Base-by-base conservation (phyloP, 1,139 yeast genomes). In the Chernovozyma sophiae-reginae region DNA sequence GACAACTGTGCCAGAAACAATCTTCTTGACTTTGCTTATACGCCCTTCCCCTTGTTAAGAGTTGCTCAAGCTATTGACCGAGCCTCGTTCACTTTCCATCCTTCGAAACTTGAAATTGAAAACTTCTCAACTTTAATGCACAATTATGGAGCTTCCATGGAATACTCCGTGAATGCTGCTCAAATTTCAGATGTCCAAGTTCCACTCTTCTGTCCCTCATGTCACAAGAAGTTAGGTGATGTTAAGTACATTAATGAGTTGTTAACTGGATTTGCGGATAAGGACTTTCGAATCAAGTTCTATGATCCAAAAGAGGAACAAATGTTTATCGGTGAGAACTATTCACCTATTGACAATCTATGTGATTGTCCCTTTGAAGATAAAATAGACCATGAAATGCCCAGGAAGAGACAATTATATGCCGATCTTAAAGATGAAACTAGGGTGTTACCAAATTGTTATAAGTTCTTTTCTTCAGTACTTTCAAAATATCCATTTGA, bases 1-100 rank as follows among this genome's bases (percentile, higher is more conserved):
- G 68, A 63, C 31, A 55, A 54, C 16, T 54, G 57, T 30, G 38
- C 46, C 7, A 50, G 66, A 24, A 50, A 53, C 37, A 44, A 53
- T 13, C 47, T 55, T 32, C 34, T 40, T 14, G 36, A 44, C 36
- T 50, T 65, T 39, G 54, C 55, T 33, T 38, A 39, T 13, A 47
- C 42, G 32, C 60, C 62, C 0, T 49, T 62, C 38, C 70, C 68
- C 4, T 50, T 63, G 42, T 35, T 44, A 7, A 34, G 39, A 19
- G 33, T 60, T 3, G 39, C 45, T 25, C 39, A 48, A 10, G 50
- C 52, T n/a, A 58, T 63, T 24, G 53, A 52, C 17, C 40, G 49
- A 31, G 38, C 41, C 2, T 47, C 53, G 2, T 58, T 49, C 36
- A 45, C 36, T 11, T 62, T 52, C 42, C 32, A 33, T 1, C 60